Conservation (phyloP, 768 basidiomycete genomes). For the Lenzites betulinus region DNA sequence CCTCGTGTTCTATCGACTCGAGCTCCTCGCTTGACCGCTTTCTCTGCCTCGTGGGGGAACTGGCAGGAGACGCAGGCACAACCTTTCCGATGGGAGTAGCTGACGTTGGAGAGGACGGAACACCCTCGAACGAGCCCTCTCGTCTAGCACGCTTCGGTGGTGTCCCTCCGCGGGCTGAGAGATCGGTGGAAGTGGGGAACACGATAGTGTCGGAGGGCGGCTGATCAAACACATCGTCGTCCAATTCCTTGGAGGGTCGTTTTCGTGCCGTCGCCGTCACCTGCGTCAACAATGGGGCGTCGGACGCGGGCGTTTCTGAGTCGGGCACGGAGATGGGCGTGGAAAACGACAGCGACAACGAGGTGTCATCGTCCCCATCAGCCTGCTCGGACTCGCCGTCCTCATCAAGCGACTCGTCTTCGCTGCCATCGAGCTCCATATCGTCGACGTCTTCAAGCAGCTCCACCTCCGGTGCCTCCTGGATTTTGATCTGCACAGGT, state of each 20-base stretch:
- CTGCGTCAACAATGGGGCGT: background rate
- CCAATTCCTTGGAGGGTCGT: slow-evolving; percentile 42
- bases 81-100: background rate
- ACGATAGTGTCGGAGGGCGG: background rate
- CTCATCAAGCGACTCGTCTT: slow-evolving; percentile 31
- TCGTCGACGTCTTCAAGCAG: slow-evolving; percentile 21
- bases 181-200: slow-evolving; percentile 2
- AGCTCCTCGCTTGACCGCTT: slow-evolving; percentile 34
- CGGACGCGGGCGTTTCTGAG: slow-evolving; percentile 15
- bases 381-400: slow-evolving; percentile 36
- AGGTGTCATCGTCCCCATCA: slow-evolving; percentile 26
- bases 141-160: slow-evolving; percentile 45
- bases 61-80: background rate
- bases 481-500: slow-evolving; percentile 28
- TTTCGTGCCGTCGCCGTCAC: slow-evolving; percentile 24
- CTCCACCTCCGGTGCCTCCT: slow-evolving; percentile 20
- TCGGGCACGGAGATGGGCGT: slow-evolving; percentile 19
- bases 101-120: slow-evolving; percentile 4
- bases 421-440: slow-evolving; percentile 20
- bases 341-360: slow-evolving; percentile 1
- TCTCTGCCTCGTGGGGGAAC: slow-evolving; percentile 20
- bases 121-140: slow-evolving; percentile 20
- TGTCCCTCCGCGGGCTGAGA: slow-evolving; percentile 28
- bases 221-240: slow-evolving; percentile 26
- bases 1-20: slow-evolving; percentile 19